Conservation (phyloP, 768 basidiomycete genomes). For the Lentinula guzmanii region DNA sequence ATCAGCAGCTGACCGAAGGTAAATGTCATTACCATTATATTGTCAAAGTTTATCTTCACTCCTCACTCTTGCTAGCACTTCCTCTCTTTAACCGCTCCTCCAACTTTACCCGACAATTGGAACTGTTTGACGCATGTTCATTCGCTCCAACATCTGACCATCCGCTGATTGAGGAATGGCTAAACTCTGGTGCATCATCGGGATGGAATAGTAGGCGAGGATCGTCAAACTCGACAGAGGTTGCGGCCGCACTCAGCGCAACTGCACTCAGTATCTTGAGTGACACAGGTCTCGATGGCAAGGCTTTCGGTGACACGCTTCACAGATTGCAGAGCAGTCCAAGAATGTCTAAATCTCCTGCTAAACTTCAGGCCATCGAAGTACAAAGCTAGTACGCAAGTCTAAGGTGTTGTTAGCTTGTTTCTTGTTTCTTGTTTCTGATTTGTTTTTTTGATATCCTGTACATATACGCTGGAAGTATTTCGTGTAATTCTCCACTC, state of each 20-base stretch:
- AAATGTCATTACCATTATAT: background rate
- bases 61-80: slow-evolving; percentile 27
- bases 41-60: background rate
- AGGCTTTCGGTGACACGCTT: slow-evolving; percentile 1
- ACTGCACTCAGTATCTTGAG: background rate
- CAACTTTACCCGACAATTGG: slow-evolving; percentile 40
- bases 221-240: background rate
- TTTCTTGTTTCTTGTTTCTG: background rate
- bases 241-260: slow-evolving; percentile 5
- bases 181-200: slow-evolving; percentile 12
- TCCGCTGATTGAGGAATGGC: slow-evolving; percentile 34
- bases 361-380: background rate
- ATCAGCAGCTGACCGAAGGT: slow-evolving; percentile 37
- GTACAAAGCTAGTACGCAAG: background rate
- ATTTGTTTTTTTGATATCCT: background rate
- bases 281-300: background rate
- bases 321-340: background rate
- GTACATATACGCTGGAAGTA: background rate
- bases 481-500: background rate
- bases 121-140: slow-evolving; percentile 37
- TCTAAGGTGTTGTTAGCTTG: background rate
- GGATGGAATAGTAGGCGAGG: background rate
- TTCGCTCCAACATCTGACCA: slow-evolving; percentile 32
- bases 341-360: background rate
- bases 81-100: slow-evolving; percentile 49